Base-by-base conservation (phyloP, 192 early-diverging fungal species). In the Linderina pennispora region DNA sequence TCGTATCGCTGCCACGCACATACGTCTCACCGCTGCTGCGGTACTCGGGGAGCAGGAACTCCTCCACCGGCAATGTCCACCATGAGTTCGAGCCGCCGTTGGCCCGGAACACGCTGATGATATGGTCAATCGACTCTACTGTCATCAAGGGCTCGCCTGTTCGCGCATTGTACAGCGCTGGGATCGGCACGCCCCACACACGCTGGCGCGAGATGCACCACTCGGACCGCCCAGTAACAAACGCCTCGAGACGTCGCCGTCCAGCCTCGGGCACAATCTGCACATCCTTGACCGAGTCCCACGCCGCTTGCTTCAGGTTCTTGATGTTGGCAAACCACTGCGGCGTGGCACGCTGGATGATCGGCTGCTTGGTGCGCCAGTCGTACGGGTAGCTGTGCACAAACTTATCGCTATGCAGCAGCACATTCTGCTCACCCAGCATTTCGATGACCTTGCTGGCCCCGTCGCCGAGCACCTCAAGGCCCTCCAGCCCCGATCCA, bases 181-280 rank as follows among this genome's bases (percentile, higher is more conserved):
- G 87, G 34, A 87, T 90, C 1, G 87, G 85, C 6, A 90, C 85
- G 19, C 87, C 87, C 87, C 87, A 90, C 7, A 83, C 75, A 17
- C 85, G 71, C 61, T 90, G 87, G 13, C 87, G 75, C 22, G 87
- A 90, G 33, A 90, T 88, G 57, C 85, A 90, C 87, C 87, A 90
- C 64, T 90, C 87, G 22, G 73, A 78, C 19, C 87, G 65, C 8
- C 80, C 80, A 8, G 73, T 56, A 15, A 82, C 77, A 72, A 84
- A 90, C 23, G 75, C 69, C 47, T 78, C 64, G 22, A 90, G 50
- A 2, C 85, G 76, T 25, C 67, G 62, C 4, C 55, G 50, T n/a
- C 77, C 78, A 57, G 63, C 40, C 19, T 82, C 73, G 25, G 87
- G 85, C n/a, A 86, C 49, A 37, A 85, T 77, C 9, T 46, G 43